These are phyloP conservation scores for Blumeria hordei DNA, from an alignment of 2,329 filamentous ascomycete genomes.

Conservation along the genomic window DNA sequence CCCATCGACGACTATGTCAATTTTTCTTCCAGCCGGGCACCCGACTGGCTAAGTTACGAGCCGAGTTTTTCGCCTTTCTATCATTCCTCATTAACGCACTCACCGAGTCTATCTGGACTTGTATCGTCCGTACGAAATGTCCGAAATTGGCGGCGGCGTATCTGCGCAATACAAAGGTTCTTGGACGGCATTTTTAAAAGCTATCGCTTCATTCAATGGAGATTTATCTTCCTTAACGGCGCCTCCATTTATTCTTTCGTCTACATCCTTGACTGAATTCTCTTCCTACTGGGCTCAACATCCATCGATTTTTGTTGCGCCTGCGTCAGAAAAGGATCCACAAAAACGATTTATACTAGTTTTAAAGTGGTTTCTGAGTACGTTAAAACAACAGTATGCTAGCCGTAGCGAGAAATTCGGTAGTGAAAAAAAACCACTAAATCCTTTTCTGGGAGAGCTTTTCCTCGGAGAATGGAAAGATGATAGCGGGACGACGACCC, in stretches of 20 bases:
- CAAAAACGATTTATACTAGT: conserved; percentile 66
- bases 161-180: conserved; percentile 13
- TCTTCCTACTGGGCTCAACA: conserved; percentile 67
- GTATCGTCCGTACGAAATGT: conserved; percentile 5
- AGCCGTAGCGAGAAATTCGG: conserved; percentile 54
- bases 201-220: conserved; percentile 60
- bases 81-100: too few relatives aligned
- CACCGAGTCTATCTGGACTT: too few relatives aligned
- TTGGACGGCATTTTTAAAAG: conserved; percentile 20
- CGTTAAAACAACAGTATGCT: conserved; percentile 60
- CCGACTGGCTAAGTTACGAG: too few relatives aligned
- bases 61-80: too few relatives aligned
- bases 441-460: conserved; percentile 86
- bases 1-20: too few relatives aligned
- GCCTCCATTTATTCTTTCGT: conserved; percentile 60
- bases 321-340: conserved; percentile 54
- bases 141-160: conserved; percentile 13
- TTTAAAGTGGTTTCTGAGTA: conserved; percentile 90
- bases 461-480: conserved; percentile 85
- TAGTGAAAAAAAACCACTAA: conserved; percentile 93
- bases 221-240: conserved; percentile 62
- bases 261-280: conserved; percentile 57
- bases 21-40: too few relatives aligned
- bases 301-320: conserved; percentile 55
- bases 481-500: conserved; percentile 52